Evolutionary conservation across 257 asterid genomes (phyloP).

Genomic region (Fraxinus excelsior): DNA sequence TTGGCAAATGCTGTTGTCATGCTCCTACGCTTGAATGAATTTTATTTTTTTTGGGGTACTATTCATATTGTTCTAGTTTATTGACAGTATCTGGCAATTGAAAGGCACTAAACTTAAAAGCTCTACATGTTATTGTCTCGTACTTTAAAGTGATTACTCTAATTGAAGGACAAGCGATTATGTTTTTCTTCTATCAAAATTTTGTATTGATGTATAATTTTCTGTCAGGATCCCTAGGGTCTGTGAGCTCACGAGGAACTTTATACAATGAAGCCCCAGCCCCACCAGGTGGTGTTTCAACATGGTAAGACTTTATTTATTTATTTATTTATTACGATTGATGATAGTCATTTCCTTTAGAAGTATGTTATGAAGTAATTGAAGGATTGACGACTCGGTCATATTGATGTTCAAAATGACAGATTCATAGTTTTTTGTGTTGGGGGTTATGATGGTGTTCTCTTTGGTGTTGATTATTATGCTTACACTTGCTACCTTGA

Average conservation of each 20-base stretch:
- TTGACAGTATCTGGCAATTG: neutral
- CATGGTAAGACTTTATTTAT: constrained; percentile 63
- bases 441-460: neutral
- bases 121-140: constrained; percentile 1
- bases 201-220: constrained; percentile 11
- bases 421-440: neutral
- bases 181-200: constrained; percentile 16
- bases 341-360: constrained; percentile 9
- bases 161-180: neutral
- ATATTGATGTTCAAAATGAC: neutral
- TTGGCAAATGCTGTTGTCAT: no score
- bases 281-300: constrained; percentile 40
- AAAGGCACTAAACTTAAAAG: neutral
- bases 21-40: no score
- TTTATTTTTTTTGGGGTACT: neutral
- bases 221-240: constrained; percentile 82
- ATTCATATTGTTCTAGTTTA: neutral
- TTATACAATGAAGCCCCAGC: constrained; percentile 54
- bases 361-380: constrained; percentile 17
- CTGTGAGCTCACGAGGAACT: constrained; percentile 76
- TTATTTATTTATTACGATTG: constrained; percentile 10
- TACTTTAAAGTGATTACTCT: neutral
- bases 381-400: constrained; percentile 7
- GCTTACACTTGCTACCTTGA: constrained; percentile 13
- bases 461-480: constrained; percentile 8